These are phyloP conservation scores for Colletotrichum melonis DNA, from an alignment of 2,329 filamentous ascomycete species.

Conservation along the genomic window DNA sequence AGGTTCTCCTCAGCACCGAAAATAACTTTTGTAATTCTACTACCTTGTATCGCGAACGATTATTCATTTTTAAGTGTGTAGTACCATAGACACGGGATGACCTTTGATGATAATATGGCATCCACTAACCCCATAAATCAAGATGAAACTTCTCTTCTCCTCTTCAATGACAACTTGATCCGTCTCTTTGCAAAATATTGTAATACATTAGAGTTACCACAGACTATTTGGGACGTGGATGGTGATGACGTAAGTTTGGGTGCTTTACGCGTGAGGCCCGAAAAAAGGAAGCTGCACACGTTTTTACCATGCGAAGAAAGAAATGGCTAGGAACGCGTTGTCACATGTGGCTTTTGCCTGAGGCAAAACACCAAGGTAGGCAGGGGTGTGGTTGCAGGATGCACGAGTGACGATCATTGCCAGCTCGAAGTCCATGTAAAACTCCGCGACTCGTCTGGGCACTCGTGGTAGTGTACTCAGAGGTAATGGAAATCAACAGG, in stretches of 20 bases:
- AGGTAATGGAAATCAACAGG: too few relatives aligned
- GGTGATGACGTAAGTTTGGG: slow-evolving; percentile 25
- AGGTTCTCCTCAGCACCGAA: neutral
- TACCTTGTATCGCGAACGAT: neutral
- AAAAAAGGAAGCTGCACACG: neutral
- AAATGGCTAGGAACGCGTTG: slow-evolving; percentile 17
- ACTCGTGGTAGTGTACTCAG: too few relatives aligned
- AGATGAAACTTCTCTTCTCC: slow-evolving; percentile 11
- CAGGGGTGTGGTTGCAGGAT: neutral
- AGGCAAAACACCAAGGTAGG: neutral
- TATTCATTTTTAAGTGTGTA: slow-evolving; percentile 10
- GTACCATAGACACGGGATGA: slow-evolving; percentile 16
- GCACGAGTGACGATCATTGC: neutral
- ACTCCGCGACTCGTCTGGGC: neutral
- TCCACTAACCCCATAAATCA: neutral
- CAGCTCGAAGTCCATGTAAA: too few relatives aligned
- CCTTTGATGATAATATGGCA: slow-evolving; percentile 2
- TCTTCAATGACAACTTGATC: too few relatives aligned
- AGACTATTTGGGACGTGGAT: neutral
- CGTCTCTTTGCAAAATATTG: neutral
- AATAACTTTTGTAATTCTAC: slow-evolving; percentile 25
- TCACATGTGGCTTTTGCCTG: slow-evolving; percentile 22
- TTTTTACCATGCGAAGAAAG: too few relatives aligned
- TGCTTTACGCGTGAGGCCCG: slow-evolving; percentile 25
- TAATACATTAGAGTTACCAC: too few relatives aligned